phyloP scores from a whole-genome alignment of 2,329 filamentous ascomycete genomes.

The Mycogone perniciosa region DNA sequence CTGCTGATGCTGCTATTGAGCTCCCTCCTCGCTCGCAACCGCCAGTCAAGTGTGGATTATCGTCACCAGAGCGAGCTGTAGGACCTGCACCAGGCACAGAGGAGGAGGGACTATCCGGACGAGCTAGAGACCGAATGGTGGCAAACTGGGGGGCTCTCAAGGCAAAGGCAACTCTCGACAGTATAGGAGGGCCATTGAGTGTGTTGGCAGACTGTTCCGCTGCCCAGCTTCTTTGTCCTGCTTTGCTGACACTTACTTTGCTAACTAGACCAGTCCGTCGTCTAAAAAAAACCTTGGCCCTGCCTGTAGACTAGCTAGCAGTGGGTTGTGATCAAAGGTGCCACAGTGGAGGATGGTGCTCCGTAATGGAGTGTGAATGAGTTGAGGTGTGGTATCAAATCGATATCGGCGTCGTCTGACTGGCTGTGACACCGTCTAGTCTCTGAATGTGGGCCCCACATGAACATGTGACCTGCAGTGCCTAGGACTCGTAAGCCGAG shows the following conservation, averaged over 20 bases:
- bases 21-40: constrained; percentile 33
- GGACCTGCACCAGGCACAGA: constrained; percentile 28
- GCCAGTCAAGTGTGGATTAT: constrained; percentile 20
- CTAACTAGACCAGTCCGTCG: too few species aligned
- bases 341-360: too few species aligned
- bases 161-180: background rate
- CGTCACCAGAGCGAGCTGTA: constrained; percentile 16
- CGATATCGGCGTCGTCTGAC: constrained; percentile 3
- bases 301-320: too few species aligned
- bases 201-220: background rate
- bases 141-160: constrained; percentile 6
- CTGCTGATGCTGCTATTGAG: background rate
- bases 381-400: background rate
- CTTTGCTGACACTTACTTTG: too few species aligned
- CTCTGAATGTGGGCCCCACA: background rate
- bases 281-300: too few species aligned
- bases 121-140: constrained; percentile 30
- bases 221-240: too few species aligned
- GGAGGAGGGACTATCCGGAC: constrained; percentile 35
- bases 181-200: background rate
- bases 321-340: too few species aligned
- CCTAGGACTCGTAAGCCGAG: constrained; percentile 1
- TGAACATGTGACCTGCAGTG: constrained; percentile 6
- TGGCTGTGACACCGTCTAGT: background rate
- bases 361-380: too few species aligned